Evolutionary conservation across 2,329 filamentous ascomycete species (phyloP).

Genomic region (Lasiodiplodia sp.): DNA sequence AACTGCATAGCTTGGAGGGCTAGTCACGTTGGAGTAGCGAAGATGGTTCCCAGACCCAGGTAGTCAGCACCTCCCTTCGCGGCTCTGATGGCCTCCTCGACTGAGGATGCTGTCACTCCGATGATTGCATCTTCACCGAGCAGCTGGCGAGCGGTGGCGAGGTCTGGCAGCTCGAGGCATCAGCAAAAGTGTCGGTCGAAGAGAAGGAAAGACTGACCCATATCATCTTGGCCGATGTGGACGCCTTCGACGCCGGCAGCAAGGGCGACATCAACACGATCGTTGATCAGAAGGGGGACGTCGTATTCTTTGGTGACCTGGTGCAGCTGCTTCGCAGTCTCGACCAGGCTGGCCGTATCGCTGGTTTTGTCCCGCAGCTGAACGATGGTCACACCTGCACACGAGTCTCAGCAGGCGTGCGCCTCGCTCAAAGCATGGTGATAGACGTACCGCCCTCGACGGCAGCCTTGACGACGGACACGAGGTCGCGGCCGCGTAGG

Average conservation of each 20-base stretch:
- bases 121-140: conserved; percentile 83
- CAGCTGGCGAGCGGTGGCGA: conserved; percentile 71
- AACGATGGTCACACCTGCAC: conserved; percentile 74
- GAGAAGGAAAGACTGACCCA: conserved; percentile 59
- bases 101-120: conserved; percentile 81
- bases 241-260: conserved; percentile 89
- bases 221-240: conserved; percentile 94
- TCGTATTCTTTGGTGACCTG: conserved; percentile 69
- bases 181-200: neutral
- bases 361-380: conserved; percentile 90
- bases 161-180: conserved; percentile 51
- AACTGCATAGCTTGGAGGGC: neutral
- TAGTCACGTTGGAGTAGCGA: conserved; percentile 75
- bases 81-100: conserved; percentile 75
- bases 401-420: conserved; percentile 7
- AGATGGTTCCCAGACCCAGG: conserved; percentile 89
- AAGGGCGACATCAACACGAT: conserved; percentile 86
- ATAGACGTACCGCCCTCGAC: conserved; percentile 70
- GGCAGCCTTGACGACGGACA: conserved; percentile 76
- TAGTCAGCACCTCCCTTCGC: conserved; percentile 84
- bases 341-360: conserved; percentile 74
- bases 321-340: conserved; percentile 76
- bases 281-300: conserved; percentile 90
- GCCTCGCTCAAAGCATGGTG: neutral
- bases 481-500: conserved; percentile 74